Conservation (phyloP, 345 rosid genomes). For the thale cress (Arabidopsis thaliana) region TAIR10.1 NC_003070.9:9337501-9338000, state of each 20-base stretch:
- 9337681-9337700: neutral
- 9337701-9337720: conserved; percentile 5
- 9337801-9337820: conserved; percentile 42
- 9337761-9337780: conserved; percentile 20
- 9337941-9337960: conserved; percentile 11
- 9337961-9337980: conserved; percentile 8
- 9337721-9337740: neutral
- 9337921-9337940: neutral
- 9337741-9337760: conserved; percentile 10
- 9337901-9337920: conserved; percentile 16
- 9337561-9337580: conserved; percentile 22
- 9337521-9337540: conserved; percentile 32
- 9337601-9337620: conserved; percentile 8
- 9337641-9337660: conserved; percentile 7
- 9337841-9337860: conserved; percentile 15
- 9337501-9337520: conserved; percentile 19
- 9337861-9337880: conserved; percentile 13
- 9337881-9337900: conserved; percentile 33
- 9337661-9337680: conserved; percentile 22
- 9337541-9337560: conserved; percentile 15
- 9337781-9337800: conserved; percentile 39
- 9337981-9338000: conserved; percentile 23
- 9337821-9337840: conserved; percentile 36
- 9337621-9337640: conserved; percentile 5
- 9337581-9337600: conserved; percentile 14